phyloP scores from a whole-genome alignment of 73 alveolate genomes.

The Blepharisma stoltei region DNA sequence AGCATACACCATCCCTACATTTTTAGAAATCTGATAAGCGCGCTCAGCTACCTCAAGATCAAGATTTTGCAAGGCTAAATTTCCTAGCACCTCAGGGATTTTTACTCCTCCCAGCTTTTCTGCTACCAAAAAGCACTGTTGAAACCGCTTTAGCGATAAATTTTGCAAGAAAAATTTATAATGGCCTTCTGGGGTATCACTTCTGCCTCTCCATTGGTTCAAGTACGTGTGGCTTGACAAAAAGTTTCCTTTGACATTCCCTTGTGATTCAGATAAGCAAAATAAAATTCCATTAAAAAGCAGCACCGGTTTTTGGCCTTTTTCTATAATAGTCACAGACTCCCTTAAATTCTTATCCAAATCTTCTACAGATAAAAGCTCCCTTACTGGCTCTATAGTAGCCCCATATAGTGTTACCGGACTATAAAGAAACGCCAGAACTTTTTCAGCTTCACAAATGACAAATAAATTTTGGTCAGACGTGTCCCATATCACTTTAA shows the following conservation, averaged over 20 bases:
- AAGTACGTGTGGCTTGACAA: conserved; percentile 84
- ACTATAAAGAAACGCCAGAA: conserved; percentile 68
- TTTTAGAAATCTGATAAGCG: conserved; percentile 80
- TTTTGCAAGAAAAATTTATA: conserved; percentile 89
- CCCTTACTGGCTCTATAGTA: conserved; percentile 66
- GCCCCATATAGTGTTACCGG: conserved; percentile 84
- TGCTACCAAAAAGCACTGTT: conserved; percentile 77
- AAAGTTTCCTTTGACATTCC: conserved; percentile 75
- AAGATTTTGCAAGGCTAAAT: conserved; percentile 79
- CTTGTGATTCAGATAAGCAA: conserved; percentile 55
- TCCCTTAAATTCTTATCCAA: conserved; percentile 70
- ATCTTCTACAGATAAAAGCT: conserved; percentile 79
- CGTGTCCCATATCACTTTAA: conserved; percentile 88
- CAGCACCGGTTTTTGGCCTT: conserved; percentile 81
- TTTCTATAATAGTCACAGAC: conserved; percentile 72
- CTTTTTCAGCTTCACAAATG: conserved; percentile 68
- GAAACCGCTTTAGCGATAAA: conserved; percentile 72
- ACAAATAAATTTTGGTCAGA: conserved; percentile 84
- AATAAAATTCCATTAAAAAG: conserved; percentile 75
- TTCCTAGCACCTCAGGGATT: conserved; percentile 85
- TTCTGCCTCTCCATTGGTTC: conserved; percentile 78
- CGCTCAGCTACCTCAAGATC: conserved; percentile 89
- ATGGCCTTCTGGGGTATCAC: conserved; percentile 95
- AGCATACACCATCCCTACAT: conserved; percentile 90
- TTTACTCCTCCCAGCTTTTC: conserved; percentile 56